A percentile compares a stretch with the other conserved stretches of the same genome.
phyloP scores from a whole-genome alignment of 106 monocot genomes.

The Chionographis japonica region DNA sequence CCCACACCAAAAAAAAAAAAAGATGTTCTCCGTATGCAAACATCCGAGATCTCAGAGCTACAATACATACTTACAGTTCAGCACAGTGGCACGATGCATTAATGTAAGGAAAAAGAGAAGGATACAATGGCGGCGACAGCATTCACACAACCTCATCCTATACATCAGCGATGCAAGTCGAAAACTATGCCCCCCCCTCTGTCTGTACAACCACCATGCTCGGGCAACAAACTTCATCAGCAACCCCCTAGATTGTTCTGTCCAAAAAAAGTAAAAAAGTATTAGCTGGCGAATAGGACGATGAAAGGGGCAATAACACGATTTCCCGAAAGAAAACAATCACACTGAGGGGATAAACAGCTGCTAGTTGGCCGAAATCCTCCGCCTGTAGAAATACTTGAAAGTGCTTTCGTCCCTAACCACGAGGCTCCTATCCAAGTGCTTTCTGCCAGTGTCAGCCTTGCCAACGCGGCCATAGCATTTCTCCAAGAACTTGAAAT shows the following conservation, averaged over 20 bases:
- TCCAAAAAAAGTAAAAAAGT: not conserved
- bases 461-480: not conserved
- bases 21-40: no score
- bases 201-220: no score
- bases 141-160: no score
- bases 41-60: no score
- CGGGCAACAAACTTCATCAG: not conserved
- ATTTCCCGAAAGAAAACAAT: no score
- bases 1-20: no score
- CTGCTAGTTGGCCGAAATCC: not conserved
- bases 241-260: not conserved
- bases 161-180: no score
- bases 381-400: conserved; percentile 9
- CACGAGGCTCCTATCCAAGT: not conserved
- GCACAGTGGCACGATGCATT: no score
- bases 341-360: not conserved
- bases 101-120: no score
- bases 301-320: not conserved
- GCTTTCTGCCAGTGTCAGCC: not conserved
- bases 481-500: not conserved
- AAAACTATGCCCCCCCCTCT: no score
- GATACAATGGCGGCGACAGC: no score
- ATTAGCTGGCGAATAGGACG: not conserved
- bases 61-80: no score
- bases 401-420: not conserved